These are phyloP conservation scores for Epichloe festucae DNA, from an alignment of 2,329 filamentous ascomycete genomes.

Conservation along the genomic window DNA sequence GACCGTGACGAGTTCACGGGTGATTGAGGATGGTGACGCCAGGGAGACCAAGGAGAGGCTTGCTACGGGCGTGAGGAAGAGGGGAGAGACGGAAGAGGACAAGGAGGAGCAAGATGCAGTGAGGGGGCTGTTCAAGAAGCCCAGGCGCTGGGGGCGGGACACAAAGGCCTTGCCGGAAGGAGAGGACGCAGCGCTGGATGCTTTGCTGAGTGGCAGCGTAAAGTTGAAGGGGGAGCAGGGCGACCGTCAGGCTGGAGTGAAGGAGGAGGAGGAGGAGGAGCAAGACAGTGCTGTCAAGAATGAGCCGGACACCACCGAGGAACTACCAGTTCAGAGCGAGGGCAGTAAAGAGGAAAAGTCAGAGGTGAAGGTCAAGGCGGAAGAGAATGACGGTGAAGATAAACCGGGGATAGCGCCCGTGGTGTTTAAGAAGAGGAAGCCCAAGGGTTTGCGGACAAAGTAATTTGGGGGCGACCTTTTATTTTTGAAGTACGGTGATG, in stretches of 20 bases:
- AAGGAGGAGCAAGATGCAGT: slow-evolving; percentile 48
- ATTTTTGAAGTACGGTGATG: neutral
- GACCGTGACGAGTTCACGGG: slow-evolving; percentile 56
- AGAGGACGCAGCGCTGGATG: slow-evolving; percentile 47
- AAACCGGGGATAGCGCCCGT: slow-evolving; percentile 30
- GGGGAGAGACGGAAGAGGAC: slow-evolving; percentile 45
- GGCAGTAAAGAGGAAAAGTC: slow-evolving; percentile 2
- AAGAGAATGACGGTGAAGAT: slow-evolving; percentile 25
- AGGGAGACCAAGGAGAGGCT: slow-evolving; percentile 27
- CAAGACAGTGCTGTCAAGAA: slow-evolving; percentile 6
- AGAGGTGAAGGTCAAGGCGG: slow-evolving; percentile 15
- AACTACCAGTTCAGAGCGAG: no score
- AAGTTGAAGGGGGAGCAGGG: slow-evolving; percentile 11
- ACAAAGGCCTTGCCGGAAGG: slow-evolving; percentile 34
- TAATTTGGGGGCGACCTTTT: slow-evolving; percentile 16
- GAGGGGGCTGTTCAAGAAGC: slow-evolving; percentile 47
- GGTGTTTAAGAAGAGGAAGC: slow-evolving; percentile 71
- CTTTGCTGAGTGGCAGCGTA: slow-evolving; percentile 32
- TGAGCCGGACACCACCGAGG: neutral
- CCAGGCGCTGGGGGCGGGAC: slow-evolving; percentile 40
- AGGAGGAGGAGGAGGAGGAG: slow-evolving; percentile 22
- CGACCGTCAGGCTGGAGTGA: slow-evolving; percentile 19
- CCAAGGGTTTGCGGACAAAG: slow-evolving; percentile 50
- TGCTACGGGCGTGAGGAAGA: slow-evolving; percentile 47
- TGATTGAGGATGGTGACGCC: slow-evolving; percentile 30